phyloP scores from a whole-genome alignment of 805 yeast species.

The Candida krabiensis region DNA sequence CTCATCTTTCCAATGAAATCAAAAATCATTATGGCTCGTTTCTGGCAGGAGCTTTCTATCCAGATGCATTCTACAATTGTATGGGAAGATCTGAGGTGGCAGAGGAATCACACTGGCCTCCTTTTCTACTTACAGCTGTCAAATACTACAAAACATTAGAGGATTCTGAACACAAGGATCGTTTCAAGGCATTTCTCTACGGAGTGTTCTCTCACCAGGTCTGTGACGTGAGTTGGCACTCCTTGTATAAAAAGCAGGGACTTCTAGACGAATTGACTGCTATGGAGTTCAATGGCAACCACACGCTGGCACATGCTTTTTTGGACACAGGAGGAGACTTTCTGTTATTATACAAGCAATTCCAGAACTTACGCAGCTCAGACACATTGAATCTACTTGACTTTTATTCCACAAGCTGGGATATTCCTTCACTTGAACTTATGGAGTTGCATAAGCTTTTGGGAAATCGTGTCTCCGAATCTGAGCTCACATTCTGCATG shows the following conservation, averaged over 20 bases:
- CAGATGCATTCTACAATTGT: slow-evolving; percentile 68
- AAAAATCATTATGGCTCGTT: slow-evolving; percentile 31
- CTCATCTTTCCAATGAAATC: slow-evolving; percentile 35
- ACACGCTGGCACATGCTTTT: slow-evolving; percentile 49
- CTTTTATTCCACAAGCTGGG: slow-evolving; percentile 38
- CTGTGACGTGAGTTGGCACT: slow-evolving; percentile 70
- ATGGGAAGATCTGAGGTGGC: slow-evolving; percentile 50
- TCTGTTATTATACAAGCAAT: slow-evolving; percentile 41
- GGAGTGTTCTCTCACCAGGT: slow-evolving; percentile 65
- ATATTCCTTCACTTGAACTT: slow-evolving; percentile 44
- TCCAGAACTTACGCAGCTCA: slow-evolving; percentile 24
- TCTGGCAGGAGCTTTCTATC: slow-evolving; percentile 66
- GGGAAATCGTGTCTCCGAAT: slow-evolving; percentile 36
- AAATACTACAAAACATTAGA: slow-evolving; percentile 32
- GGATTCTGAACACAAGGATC: background rate
- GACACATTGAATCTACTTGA: slow-evolving; percentile 11
- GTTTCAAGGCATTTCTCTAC: slow-evolving; percentile 52
- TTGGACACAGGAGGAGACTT: slow-evolving; percentile 69
- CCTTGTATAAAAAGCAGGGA: slow-evolving; percentile 54
- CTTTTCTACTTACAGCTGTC: slow-evolving; percentile 50
- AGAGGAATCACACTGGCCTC: slow-evolving; percentile 73
- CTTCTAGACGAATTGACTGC: slow-evolving; percentile 49
- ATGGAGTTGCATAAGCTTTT: slow-evolving; percentile 36
- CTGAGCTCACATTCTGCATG: slow-evolving; percentile 49
- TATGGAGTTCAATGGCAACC: slow-evolving; percentile 55